These are phyloP conservation scores for Pseudogymnoascus sp. DNA, from an alignment of 2,329 filamentous ascomycete species.

Conservation along the genomic window DNA sequence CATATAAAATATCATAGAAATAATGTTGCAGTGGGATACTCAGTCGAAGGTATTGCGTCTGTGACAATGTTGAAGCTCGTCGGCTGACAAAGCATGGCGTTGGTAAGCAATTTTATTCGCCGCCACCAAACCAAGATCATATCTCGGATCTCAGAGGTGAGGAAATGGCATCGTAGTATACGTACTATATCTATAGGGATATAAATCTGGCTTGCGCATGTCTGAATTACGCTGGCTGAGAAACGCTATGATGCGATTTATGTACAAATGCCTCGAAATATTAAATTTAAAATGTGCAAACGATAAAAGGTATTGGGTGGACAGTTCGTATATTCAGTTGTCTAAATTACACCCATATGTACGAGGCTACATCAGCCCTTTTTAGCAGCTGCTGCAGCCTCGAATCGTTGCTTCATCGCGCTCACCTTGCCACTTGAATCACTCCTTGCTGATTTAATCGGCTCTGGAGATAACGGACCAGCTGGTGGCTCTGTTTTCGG, in stretches of 20 bases:
- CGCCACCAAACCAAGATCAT: background rate
- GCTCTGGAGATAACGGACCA: background rate
- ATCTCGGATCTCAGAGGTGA: background rate
- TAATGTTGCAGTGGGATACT: background rate
- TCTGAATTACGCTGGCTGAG: background rate
- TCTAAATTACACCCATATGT: background rate
- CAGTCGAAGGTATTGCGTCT: background rate
- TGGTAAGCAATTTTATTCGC: background rate
- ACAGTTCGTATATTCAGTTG: background rate
- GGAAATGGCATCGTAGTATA: background rate
- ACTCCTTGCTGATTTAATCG: background rate
- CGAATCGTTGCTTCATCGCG: slow-evolving; percentile 3
- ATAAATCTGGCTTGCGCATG: background rate
- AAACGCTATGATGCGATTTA: background rate
- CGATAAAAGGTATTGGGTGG: background rate
- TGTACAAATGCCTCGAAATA: background rate
- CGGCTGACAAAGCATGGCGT: background rate
- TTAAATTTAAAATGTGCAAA: background rate
- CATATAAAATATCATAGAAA: background rate
- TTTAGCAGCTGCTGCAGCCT: background rate
- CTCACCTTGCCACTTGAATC: slow-evolving; percentile 1
- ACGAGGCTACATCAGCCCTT: background rate
- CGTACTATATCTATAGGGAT: background rate
- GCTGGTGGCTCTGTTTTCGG: background rate
- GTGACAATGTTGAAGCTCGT: background rate